A percentile compares a stretch with the other conserved stretches of the same genome.
Evolutionary conservation across 2,329 filamentous ascomycete species (phyloP).

Genomic region (Botrytis squamosa): DNA sequence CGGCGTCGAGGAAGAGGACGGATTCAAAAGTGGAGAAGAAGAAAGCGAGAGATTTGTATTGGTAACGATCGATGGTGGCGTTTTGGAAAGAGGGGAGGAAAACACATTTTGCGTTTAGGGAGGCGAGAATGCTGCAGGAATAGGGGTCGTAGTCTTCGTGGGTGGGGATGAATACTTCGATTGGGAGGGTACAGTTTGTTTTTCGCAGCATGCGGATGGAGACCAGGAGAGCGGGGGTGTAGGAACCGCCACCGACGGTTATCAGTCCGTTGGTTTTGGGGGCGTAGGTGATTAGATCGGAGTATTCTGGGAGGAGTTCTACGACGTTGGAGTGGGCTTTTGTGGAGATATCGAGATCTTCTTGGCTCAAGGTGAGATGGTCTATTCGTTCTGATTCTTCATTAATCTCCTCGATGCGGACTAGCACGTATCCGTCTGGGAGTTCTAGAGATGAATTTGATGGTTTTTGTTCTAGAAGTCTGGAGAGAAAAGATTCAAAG

Average conservation of each 20-base stretch:
- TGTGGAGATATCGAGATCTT: slow-evolving; percentile 9
- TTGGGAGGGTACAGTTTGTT: slow-evolving; percentile 41
- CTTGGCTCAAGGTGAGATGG: slow-evolving; percentile 5
- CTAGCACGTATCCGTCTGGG: not conserved
- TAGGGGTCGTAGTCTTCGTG: slow-evolving; percentile 41
- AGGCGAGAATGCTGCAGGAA: slow-evolving; percentile 43
- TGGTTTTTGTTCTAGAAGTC: not conserved
- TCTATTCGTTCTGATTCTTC: slow-evolving; percentile 2
- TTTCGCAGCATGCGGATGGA: slow-evolving; percentile 44
- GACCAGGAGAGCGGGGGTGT: slow-evolving; percentile 43
- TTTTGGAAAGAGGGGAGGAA: slow-evolving; percentile 41
- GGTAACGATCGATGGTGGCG: slow-evolving; percentile 44
- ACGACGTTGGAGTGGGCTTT: slow-evolving; percentile 9
- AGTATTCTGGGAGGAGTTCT: slow-evolving; percentile 11
- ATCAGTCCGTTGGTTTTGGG: slow-evolving; percentile 42
- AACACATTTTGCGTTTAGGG: slow-evolving; percentile 43
- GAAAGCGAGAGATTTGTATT: slow-evolving; percentile 50
- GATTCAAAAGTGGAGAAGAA: slow-evolving; percentile 51
- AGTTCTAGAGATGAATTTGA: not conserved
- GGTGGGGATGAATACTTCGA: slow-evolving; percentile 45
- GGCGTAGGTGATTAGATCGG: slow-evolving; percentile 12
- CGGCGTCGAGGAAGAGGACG: slow-evolving; percentile 50
- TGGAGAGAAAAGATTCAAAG: slow-evolving; percentile 7
- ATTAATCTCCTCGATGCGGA: slow-evolving; percentile 17
- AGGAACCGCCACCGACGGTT: slow-evolving; percentile 42